A percentile compares a stretch with the other conserved stretches of the same genome.
phyloP scores from a whole-genome alignment of 179 eudicot species.

The Drosera spatulata region DNA sequence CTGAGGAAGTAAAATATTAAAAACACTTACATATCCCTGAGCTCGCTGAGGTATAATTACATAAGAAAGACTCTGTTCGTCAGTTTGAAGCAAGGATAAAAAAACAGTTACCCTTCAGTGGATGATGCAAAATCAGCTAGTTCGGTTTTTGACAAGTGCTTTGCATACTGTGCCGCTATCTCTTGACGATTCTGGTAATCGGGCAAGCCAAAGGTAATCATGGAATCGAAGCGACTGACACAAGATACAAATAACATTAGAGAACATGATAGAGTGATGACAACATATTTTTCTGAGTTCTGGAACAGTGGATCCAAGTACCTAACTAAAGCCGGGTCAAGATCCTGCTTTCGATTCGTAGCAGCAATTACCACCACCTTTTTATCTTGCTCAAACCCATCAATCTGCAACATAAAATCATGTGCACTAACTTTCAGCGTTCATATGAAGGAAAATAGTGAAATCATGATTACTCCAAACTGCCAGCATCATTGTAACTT shows the following conservation, averaged over 20 bases:
- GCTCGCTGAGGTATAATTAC: neutral
- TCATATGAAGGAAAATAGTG: too few relatives aligned
- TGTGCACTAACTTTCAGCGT: too few relatives aligned
- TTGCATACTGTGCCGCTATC: slow-evolving; percentile 87
- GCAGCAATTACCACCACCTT: slow-evolving; percentile 97
- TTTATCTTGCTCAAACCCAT: slow-evolving; percentile 96
- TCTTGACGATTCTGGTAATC: slow-evolving; percentile 13
- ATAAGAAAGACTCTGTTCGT: neutral
- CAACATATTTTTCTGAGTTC: neutral
- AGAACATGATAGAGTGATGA: neutral
- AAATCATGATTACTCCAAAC: too few relatives aligned
- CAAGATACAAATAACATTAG: neutral
- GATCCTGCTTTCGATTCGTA: slow-evolving; percentile 93
- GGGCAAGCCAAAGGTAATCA: slow-evolving; percentile 78
- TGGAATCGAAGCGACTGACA: slow-evolving; percentile 82
- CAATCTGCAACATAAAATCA: slow-evolving; percentile 48
- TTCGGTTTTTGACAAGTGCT: slow-evolving; percentile 67
- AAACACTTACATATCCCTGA: too few relatives aligned
- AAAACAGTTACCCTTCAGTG: slow-evolving; percentile 50
- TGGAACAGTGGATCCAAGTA: slow-evolving; percentile 5
- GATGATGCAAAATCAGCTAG: slow-evolving; percentile 55
- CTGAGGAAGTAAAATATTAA: too few relatives aligned
- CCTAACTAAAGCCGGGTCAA: slow-evolving; percentile 98
- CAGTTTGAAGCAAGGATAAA: neutral
- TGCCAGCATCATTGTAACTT: too few relatives aligned